These are phyloP conservation scores for Amanita pseudoporphyria DNA, from an alignment of 768 basidiomycete species.

Conservation along the genomic window DNA sequence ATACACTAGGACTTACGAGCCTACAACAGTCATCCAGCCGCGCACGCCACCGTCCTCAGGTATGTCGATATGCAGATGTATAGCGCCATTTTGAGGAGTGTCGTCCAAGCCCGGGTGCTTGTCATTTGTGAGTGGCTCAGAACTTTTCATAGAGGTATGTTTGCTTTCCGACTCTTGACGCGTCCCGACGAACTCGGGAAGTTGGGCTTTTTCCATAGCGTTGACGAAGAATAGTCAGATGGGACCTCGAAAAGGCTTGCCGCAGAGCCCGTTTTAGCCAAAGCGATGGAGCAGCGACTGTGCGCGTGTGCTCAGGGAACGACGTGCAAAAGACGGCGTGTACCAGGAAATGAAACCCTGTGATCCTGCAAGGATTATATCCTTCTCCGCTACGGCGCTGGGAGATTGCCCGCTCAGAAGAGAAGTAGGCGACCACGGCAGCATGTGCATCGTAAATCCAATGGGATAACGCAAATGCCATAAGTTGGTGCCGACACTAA, in stretches of 20 bases:
- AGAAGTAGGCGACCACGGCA: neutral
- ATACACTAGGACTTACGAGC: constrained; percentile 27
- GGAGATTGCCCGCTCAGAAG: constrained; percentile 1
- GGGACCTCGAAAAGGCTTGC: neutral
- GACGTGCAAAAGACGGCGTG: neutral
- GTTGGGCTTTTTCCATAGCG: neutral
- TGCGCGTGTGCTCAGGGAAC: neutral
- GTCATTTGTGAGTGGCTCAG: neutral
- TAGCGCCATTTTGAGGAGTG: neutral
- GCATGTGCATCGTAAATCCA: constrained; percentile 1
- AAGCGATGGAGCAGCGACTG: neutral
- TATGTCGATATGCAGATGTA: neutral
- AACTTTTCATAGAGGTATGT: neutral
- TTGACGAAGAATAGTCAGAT: neutral
- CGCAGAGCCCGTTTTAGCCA: neutral
- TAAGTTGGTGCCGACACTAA: neutral
- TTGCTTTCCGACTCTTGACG: neutral
- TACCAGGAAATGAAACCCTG: neutral
- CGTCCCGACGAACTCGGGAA: neutral
- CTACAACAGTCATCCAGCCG: constrained; percentile 34
- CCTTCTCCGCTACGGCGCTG: neutral
- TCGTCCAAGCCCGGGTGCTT: neutral
- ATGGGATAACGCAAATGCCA: neutral
- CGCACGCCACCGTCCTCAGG: constrained; percentile 27
- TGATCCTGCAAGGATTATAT: neutral